Evolutionary conservation across 495 filamentous ascomycete genomes (phyloP), one percentile per base, ranked within the genome.

Genomic region (Penicillium fimorum): DNA sequence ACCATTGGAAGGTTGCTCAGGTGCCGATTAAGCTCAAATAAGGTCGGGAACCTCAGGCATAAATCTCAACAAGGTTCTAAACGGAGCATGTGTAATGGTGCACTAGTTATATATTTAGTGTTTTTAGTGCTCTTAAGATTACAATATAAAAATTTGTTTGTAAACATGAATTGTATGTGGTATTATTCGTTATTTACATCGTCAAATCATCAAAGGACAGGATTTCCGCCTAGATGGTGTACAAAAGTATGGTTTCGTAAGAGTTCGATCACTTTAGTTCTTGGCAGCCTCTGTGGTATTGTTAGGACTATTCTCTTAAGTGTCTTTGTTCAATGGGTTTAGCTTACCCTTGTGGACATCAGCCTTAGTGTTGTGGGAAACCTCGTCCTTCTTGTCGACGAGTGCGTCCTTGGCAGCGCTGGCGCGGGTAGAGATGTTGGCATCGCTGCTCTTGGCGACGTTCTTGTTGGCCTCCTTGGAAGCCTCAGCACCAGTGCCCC

Each of bases 401-500:
- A 55, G 0, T 5, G 57, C 57, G 18, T 59, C 57, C 32, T 59
- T 59, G n/a, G 57, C 57, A 29, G 57, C 57, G 22, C 25, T 49
- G 38, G 57, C 57, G 35, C 57, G 57, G 32, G 57, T 59, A n/a
- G 35, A 24, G 13, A 59, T 0, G 5, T 46, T 50, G n/a, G 57
- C 57, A 13, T 59, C 57, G 30, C 17, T 15, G 52, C 17, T 27
- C 57, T 59, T 59, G 2, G 57, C 57, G 32, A 59, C 54, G 24
- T 20, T 43, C 46, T 56, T 56, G 54, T 56, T 56, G 37, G 54
- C 54, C 54, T 56, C 54, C 51, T 59, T 59, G 52, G 57, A 59
- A 30, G 57, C 52, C 40, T 59, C 38, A 10, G 57, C 51, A 15
- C 57, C 57, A 27, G 51, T 50, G 12, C 57, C 57, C 40, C 56